Evolutionary conservation across 352 stramenopile genomes (phyloP).

Genomic region (Phytopythium boreale): DNA sequence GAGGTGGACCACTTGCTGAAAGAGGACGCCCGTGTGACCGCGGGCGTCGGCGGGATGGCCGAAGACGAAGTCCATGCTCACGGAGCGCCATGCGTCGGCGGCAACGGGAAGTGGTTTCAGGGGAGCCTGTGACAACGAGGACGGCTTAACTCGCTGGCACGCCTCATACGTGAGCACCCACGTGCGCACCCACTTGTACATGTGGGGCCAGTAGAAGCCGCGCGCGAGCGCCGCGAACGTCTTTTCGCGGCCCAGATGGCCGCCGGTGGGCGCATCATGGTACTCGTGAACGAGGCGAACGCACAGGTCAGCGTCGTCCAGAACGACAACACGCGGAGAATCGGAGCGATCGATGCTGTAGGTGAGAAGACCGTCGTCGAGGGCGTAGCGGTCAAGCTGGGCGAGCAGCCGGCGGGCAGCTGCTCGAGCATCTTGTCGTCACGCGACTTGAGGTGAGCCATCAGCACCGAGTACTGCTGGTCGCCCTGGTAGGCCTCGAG

Average conservation of each 20-base stretch:
- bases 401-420: too few species aligned
- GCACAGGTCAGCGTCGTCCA: conserved; percentile 8
- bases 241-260: conserved; percentile 25
- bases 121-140: conserved; percentile 3
- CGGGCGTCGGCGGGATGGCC: conserved; percentile 8
- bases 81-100: neutral
- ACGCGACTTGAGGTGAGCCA: neutral
- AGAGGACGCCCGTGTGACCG: conserved; percentile 13
- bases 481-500: too few species aligned
- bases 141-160: conserved; percentile 20
- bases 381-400: too few species aligned
- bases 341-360: conserved; percentile 8
- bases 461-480: too few species aligned
- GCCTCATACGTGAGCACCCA: conserved; percentile 21
- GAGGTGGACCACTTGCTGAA: conserved; percentile 29
- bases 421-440: neutral
- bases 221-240: conserved; percentile 16
- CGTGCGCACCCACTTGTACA: conserved; percentile 30
- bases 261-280: conserved; percentile 9
- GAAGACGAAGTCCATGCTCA: conserved; percentile 28
- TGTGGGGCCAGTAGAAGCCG: conserved; percentile 20
- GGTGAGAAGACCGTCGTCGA: conserved; percentile 9
- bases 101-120: conserved; percentile 11
- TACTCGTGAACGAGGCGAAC: conserved; percentile 16
- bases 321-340: conserved; percentile 9